Base-by-base conservation (phyloP, 2,329 filamentous ascomycete genomes). In the Verruconis gallopava region DNA sequence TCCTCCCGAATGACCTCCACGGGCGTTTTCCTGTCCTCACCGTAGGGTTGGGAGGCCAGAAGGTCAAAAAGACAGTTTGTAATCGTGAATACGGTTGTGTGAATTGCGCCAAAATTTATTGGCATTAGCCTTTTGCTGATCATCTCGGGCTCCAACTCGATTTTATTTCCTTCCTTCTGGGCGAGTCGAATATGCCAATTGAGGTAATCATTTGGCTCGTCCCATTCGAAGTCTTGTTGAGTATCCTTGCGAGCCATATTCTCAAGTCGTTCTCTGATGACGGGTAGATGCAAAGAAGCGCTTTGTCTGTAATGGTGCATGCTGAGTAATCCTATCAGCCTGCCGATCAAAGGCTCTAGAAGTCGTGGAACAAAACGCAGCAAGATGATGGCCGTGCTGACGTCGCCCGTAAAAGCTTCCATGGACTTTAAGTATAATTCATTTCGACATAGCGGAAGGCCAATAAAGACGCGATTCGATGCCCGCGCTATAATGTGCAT, bases 141-240 rank as follows among this genome's bases (percentile, higher is more conserved):
- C 21, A 63, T 52, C n/a, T 53, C 49, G 4, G 55, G 48, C 4
- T 53, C 49, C 13, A 57, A 50, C 36, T 59, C 52, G n/a, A 38
- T 35, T 4, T 49, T 50, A 42, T 59, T 50, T 36, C 47, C 32
- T 40, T 58, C 54, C 5, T 49, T 45, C 5, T 55, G 43, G n/a
- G 59, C 60, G 42, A 63, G 55, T 36, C 53, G 48, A 21, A 65
- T 56, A 1, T 55, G 55, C 61, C 61, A 65, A 47, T 62, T 57
- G 9, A 64, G 48, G 44, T 63, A 65, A 45, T 64, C 61, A 40
- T 60, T 57, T 53, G 54, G 22, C 21, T n/a, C 3, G 19, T 53
- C 59, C 55, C 57, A 67, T 6, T 22, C 11, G 35, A 39, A 37
- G 28, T 17, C 35, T 21, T 21, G 22, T 6, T 36, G 13, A 21